A percentile compares a stretch with the other conserved stretches of the same genome.
Evolutionary conservation across 805 yeast genomes (phyloP).

Genomic region (Candida odintsovae): DNA sequence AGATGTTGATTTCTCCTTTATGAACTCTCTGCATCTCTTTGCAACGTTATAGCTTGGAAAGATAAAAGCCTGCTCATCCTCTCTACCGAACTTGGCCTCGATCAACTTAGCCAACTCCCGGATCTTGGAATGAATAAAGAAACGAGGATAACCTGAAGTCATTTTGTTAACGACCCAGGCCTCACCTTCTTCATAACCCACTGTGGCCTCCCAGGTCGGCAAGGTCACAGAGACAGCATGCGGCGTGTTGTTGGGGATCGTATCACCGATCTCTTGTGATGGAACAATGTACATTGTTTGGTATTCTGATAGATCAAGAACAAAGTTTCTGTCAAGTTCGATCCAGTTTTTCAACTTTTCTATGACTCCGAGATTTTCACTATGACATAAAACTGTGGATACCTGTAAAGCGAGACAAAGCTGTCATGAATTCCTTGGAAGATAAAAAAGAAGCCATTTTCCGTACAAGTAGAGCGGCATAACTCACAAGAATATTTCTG

Average conservation of each 20-base stretch:
- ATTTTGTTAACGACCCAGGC: constrained; percentile 71
- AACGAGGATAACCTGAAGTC: constrained; percentile 87
- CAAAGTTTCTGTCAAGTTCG: too few species aligned
- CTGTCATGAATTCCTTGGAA: too few species aligned
- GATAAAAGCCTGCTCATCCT: constrained; percentile 66
- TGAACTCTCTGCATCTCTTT: constrained; percentile 76
- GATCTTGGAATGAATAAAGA: constrained; percentile 61
- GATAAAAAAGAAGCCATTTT: too few species aligned
- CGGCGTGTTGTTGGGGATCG: constrained; percentile 83
- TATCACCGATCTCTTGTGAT: constrained; percentile 53
- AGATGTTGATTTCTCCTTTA: constrained; percentile 34
- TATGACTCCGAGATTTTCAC: not conserved
- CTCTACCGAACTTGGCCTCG: constrained; percentile 70
- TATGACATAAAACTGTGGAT: too few species aligned
- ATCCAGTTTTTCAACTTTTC: too few species aligned
- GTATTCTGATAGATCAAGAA: too few species aligned
- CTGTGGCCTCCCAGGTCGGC: constrained; percentile 92
- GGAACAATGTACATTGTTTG: constrained; percentile 9
- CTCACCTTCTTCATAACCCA: constrained; percentile 90
- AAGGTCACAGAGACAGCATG: constrained; percentile 94
- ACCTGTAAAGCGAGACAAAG: too few species aligned
- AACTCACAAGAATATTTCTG: too few species aligned
- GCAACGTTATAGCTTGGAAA: constrained; percentile 79
- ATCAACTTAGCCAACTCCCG: constrained; percentile 48
- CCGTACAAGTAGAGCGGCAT: too few species aligned